A percentile compares a stretch with the other conserved stretches of the same genome.
phyloP scores from a whole-genome alignment of 768 basidiomycete species.

The Lentinula detonsa region DNA sequence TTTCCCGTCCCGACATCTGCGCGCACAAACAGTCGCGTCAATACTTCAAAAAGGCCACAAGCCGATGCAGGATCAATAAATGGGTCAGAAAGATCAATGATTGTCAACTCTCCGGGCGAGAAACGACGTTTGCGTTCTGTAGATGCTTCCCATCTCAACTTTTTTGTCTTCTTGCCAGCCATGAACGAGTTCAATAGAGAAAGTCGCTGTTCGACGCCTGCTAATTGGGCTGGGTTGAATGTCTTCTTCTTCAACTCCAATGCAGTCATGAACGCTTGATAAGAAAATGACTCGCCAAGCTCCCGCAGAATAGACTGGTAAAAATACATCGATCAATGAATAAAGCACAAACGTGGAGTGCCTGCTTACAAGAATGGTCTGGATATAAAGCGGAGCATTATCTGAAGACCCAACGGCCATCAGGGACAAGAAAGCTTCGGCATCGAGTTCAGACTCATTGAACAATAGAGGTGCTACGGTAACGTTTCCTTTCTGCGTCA shows the following conservation, averaged over 20 bases:
- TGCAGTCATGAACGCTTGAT: constrained; percentile 38
- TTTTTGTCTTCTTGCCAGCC: constrained; percentile 19
- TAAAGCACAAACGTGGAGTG: neutral
- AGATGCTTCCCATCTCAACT: neutral
- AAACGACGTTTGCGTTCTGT: constrained; percentile 31
- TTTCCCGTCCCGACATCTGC: constrained; percentile 58
- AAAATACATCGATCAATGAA: neutral
- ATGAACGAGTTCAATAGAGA: constrained; percentile 56
- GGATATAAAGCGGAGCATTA: constrained; percentile 62
- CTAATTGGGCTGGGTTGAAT: constrained; percentile 52
- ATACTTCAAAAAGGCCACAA: constrained; percentile 65
- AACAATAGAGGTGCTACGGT: constrained; percentile 51
- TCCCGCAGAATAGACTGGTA: constrained; percentile 52
- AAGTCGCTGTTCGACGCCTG: constrained; percentile 58
- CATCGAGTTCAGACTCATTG: constrained; percentile 57
- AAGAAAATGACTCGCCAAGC: constrained; percentile 55
- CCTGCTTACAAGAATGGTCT: constrained; percentile 52
- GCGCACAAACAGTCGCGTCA: constrained; percentile 59
- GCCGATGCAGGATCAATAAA: constrained; percentile 65
- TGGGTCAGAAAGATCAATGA: constrained; percentile 68
- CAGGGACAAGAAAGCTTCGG: constrained; percentile 64
- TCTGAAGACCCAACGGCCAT: constrained; percentile 66
- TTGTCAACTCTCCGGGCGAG: constrained; percentile 50
- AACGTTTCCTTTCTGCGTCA: constrained; percentile 35
- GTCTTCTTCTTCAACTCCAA: constrained; percentile 40